These are phyloP conservation scores for Solanum ahanhuiri DNA, from an alignment of 257 asterid species.

Conservation along the genomic window DNA sequence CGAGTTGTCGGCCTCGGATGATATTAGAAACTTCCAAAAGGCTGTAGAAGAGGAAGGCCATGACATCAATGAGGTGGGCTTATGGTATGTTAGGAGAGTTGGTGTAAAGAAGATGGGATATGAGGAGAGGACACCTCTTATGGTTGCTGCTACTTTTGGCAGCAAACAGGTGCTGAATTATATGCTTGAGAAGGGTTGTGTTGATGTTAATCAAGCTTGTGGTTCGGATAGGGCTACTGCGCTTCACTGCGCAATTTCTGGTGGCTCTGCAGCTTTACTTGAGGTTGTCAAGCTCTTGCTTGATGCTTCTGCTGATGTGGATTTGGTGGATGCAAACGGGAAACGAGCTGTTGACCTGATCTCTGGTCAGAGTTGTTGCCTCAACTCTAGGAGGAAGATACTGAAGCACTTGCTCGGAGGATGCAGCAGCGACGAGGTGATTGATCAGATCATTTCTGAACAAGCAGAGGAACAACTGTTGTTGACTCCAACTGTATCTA, in stretches of 20 bases:
- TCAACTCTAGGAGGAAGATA: constrained; percentile 13
- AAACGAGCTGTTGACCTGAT: constrained; percentile 25
- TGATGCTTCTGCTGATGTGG: constrained; percentile 28
- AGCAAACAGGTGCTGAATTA: constrained; percentile 24
- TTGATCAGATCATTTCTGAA: constrained; percentile 5
- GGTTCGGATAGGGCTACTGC: constrained; percentile 34
- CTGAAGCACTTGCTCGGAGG: constrained; percentile 13
- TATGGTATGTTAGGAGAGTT: constrained; percentile 31
- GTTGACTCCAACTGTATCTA: background rate
- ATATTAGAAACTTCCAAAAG: constrained; percentile 14
- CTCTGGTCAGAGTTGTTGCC: background rate
- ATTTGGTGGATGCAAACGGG: constrained; percentile 21
- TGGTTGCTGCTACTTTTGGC: constrained; percentile 34
- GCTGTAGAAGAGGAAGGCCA: constrained; percentile 27
- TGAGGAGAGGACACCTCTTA: constrained; percentile 31
- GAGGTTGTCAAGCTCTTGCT: constrained; percentile 26
- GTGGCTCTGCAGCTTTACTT: constrained; percentile 12
- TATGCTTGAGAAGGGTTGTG: constrained; percentile 17
- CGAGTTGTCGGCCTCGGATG: constrained; percentile 31
- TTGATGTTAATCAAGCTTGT: constrained; percentile 24
- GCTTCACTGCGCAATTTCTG: constrained; percentile 30
- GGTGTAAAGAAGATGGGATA: constrained; percentile 27
- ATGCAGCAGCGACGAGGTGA: background rate
- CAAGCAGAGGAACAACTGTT: constrained; percentile 4
- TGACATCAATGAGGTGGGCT: constrained; percentile 12